Evolutionary conservation across 345 rosid species (phyloP), one percentile per base, ranked within the genome.

Genomic region (Gossypium longicalyx): DNA sequence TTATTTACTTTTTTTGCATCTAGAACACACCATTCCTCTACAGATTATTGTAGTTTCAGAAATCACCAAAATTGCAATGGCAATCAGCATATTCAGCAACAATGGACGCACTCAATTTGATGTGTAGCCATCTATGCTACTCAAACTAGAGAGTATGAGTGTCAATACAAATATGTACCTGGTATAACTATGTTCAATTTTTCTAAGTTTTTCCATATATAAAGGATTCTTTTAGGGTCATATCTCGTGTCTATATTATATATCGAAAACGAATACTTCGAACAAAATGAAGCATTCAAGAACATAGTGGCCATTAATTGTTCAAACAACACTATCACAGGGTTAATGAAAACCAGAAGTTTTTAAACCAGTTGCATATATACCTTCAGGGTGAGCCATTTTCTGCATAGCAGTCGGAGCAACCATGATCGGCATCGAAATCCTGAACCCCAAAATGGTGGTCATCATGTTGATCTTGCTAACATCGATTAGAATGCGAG

Each of bases 331-430:
- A 11, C 41, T 72, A 61, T 20, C 4, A 0, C 7, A 67, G 34
- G 27, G 20, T 67, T 45, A 45, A 51, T 20, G 23, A 49, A 16
- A 15, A 53, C 17, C 29, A 2, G 29, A 27, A 27, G 3, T 27
- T 27, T 27, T 27, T 27, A 27, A 27, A 27, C 34, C 25, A 58
- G 71, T 64, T 43, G 60, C 51, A 19, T 56, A 11, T 58, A 9
- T 73, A 89, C 96, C 98, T 73, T 91, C 94, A 72, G 94, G 96
- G 73, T 92, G 98, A 69, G 97, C 98, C 97, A 94, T 92, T 83
- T 92, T 94, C 86, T 90, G 98, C 88, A 94, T 81, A 13, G 94
- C 98, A 9, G 97, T 83, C 62, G 97, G 98, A 80, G 98, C 97
- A 72, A 94, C 78, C 98, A 94, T 90, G 82, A 94, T 87, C 9